These are phyloP conservation scores for Pythium aphanidermatum DNA, from an alignment of 352 stramenopile genomes.

Conservation along the genomic window DNA sequence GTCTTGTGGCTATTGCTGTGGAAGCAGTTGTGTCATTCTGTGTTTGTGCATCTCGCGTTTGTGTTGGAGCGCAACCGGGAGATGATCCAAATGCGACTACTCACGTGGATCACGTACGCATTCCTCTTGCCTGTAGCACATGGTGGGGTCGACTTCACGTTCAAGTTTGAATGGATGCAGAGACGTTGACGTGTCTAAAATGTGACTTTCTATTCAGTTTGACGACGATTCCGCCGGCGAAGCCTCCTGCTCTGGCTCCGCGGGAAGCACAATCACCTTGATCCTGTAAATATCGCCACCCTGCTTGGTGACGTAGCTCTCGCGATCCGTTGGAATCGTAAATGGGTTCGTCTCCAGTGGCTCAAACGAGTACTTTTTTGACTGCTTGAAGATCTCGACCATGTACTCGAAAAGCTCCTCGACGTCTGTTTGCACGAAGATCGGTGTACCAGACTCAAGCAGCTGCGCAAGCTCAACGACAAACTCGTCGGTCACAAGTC, in stretches of 20 bases:
- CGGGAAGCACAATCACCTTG: conserved; percentile 11
- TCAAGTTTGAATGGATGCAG: conserved; percentile 23
- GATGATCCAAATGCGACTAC: conserved; percentile 26
- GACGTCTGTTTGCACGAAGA: conserved; percentile 83
- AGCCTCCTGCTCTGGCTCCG: too few relatives aligned
- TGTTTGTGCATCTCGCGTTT: conserved; percentile 26
- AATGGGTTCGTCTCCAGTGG: conserved; percentile 49
- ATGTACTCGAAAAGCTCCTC: conserved; percentile 81
- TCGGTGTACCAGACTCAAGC: conserved; percentile 43
- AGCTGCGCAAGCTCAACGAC: conserved; percentile 50
- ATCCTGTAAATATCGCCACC: conserved; percentile 66
- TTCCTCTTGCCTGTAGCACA: conserved; percentile 25
- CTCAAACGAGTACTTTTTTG: conserved; percentile 32
- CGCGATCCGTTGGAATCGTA: conserved; percentile 62
- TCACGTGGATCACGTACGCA: conserved; percentile 23
- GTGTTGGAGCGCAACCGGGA: conserved; percentile 25
- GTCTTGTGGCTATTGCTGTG: conserved; percentile 12
- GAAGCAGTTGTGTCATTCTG: conserved; percentile 18
- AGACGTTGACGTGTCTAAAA: not conserved
- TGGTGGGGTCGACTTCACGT: conserved; percentile 25
- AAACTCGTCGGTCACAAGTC: conserved; percentile 67
- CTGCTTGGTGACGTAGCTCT: conserved; percentile 57
- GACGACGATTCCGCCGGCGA: too few relatives aligned
- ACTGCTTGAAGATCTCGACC: conserved; percentile 67
- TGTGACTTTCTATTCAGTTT: too few relatives aligned